Conservation (phyloP, 169 alveolate species). For the Eimeria falciformis region DNA sequence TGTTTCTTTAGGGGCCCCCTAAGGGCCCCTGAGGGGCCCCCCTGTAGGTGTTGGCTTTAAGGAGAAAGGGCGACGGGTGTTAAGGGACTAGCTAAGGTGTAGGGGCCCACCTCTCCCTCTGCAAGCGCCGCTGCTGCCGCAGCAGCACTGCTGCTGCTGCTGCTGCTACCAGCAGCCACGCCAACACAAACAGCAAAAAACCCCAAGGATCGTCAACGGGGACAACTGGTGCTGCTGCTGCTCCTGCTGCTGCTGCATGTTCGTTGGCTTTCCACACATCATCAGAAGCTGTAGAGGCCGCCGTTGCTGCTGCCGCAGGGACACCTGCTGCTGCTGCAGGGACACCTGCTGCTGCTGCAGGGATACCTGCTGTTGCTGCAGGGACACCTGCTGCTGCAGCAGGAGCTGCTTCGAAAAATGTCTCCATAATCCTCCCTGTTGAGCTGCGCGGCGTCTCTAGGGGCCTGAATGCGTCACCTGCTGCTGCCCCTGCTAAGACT, state of each 20-base stretch:
- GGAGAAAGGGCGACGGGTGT: too few species aligned
- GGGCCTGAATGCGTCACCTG: background rate
- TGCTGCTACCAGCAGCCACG: conserved; percentile 49
- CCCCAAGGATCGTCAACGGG: conserved; percentile 10
- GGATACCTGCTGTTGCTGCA: background rate
- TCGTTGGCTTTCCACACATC: background rate
- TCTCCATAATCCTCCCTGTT: background rate
- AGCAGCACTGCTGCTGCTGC: conserved; percentile 28
- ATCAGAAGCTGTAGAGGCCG: background rate
- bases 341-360: conserved; percentile 16
- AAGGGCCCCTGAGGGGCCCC: too few species aligned
- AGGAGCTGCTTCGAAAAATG: background rate
- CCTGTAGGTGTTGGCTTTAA: too few species aligned
- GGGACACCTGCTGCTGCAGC: conserved; percentile 27
- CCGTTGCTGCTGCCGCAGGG: background rate
- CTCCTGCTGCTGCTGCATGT: background rate
- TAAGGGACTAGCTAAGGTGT: background rate
- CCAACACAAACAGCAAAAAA: conserved; percentile 6
- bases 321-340: background rate
- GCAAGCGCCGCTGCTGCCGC: conserved; percentile 43
- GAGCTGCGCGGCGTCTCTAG: background rate
- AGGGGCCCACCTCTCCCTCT: conserved; percentile 13
- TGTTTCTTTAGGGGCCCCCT: too few species aligned
- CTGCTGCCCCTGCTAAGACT: background rate
- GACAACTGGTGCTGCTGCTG: background rate